These are phyloP conservation scores for Globisporangium mamillatum DNA, from an alignment of 352 stramenopile species.

Conservation along the genomic window DNA sequence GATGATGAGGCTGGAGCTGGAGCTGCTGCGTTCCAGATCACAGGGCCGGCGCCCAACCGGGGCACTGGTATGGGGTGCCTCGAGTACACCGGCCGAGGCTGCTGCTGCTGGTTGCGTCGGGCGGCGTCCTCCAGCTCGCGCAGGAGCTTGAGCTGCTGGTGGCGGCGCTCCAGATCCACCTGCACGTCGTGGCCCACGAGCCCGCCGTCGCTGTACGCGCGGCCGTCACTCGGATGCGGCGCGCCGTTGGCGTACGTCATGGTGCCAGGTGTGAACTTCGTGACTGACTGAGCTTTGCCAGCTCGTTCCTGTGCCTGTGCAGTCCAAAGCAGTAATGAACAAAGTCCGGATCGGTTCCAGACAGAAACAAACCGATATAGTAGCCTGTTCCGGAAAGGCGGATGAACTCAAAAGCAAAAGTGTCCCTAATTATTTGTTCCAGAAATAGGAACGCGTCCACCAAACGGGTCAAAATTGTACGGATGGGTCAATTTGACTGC, in stretches of 20 bases:
- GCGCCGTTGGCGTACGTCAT: constrained; percentile 12
- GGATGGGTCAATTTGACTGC: no score
- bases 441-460: no score
- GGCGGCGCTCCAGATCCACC: constrained; percentile 10
- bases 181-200: neutral
- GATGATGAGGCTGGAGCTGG: neutral
- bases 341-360: constrained; percentile 6
- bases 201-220: constrained; percentile 2
- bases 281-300: neutral
- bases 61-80: neutral
- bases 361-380: constrained; percentile 2
- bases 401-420: no score
- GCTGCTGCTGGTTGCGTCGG: neutral
- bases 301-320: neutral
- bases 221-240: constrained; percentile 1
- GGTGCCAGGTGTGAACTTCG: neutral
- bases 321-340: constrained; percentile 7
- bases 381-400: neutral
- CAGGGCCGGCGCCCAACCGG: neutral
- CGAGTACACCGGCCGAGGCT: neutral
- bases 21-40: constrained; percentile 11
- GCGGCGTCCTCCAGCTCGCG: constrained; percentile 1
- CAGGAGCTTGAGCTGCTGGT: constrained; percentile 6
- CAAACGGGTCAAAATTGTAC: no score
- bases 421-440: no score